Percentiles rank a stretch among this genome's conserved stretches.
Conservation (phyloP, 768 basidiomycete species). For the Suillus plorans region DNA sequence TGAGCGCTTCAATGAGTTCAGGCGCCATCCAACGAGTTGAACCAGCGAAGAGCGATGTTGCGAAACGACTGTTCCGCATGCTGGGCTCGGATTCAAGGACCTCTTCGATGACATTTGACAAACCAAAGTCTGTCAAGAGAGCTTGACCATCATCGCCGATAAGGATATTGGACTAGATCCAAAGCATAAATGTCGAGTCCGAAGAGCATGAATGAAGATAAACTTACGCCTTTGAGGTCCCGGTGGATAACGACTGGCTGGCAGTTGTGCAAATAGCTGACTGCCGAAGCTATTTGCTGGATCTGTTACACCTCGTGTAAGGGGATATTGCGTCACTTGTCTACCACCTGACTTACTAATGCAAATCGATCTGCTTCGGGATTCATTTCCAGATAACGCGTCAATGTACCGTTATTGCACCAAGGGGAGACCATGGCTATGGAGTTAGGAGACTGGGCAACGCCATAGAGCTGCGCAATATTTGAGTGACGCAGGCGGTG, state of each 20-base stretch:
- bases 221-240: constrained; percentile 58
- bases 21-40: constrained; percentile 48
- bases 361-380: constrained; percentile 42
- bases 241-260: constrained; percentile 58
- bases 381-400: constrained; percentile 44
- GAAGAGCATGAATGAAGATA: not conserved
- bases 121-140: constrained; percentile 62
- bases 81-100: constrained; percentile 34
- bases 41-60: constrained; percentile 33
- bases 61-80: constrained; percentile 23
- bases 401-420: constrained; percentile 59
- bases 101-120: constrained; percentile 58
- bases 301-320: constrained; percentile 34
- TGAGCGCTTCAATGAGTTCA: constrained; percentile 50
- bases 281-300: constrained; percentile 54
- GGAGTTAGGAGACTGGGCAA: constrained; percentile 48
- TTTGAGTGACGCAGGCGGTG: constrained; percentile 56
- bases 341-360: constrained; percentile 38
- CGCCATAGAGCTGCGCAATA: constrained; percentile 53
- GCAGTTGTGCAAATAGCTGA: constrained; percentile 56
- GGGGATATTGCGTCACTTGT: not conserved
- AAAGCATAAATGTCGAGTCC: not conserved
- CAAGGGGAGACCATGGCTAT: constrained; percentile 67
- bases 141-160: constrained; percentile 50
- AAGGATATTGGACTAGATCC: constrained; percentile 54